These are phyloP conservation scores for Pythium aquatile DNA, from an alignment of 352 stramenopile genomes.

Conservation along the genomic window DNA sequence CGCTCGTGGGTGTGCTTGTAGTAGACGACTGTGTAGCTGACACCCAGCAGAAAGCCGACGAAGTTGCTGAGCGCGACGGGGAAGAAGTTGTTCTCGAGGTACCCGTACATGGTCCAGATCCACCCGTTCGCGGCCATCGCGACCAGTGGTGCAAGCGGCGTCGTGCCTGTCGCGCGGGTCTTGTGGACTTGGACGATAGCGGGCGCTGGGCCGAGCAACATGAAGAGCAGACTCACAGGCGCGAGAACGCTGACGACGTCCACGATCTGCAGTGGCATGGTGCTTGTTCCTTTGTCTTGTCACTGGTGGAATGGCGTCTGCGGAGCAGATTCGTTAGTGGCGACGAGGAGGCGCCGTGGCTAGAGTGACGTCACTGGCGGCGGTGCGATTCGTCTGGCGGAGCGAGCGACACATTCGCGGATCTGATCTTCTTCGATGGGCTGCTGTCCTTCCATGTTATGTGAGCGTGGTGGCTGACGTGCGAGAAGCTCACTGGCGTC, in stretches of 20 bases:
- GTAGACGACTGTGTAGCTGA: conserved; percentile 47
- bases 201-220: conserved; percentile 42
- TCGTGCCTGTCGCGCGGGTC: conserved; percentile 34
- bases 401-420: no score
- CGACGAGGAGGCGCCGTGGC: no score
- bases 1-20: conserved; percentile 41
- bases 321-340: no score
- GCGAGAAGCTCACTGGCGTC: no score
- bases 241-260: conserved; percentile 30
- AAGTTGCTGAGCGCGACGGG: conserved; percentile 44
- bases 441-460: no score
- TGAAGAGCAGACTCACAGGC: conserved; percentile 27
- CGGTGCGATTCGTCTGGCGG: no score
- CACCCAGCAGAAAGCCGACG: conserved; percentile 33
- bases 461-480: no score
- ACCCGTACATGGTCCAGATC: conserved; percentile 41
- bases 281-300: neutral
- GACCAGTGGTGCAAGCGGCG: conserved; percentile 48
- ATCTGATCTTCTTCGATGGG: no score
- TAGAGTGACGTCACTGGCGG: no score
- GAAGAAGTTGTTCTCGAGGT: conserved; percentile 42
- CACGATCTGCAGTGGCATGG: conserved; percentile 3
- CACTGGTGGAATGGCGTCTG: no score
- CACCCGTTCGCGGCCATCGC: conserved; percentile 34
- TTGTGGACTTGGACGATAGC: conserved; percentile 33